Evolutionary conservation across 352 stramenopile genomes (phyloP), one percentile per base, ranked within the genome.

Genomic region (Hyaloperonospora arabidopsidis): DNA sequence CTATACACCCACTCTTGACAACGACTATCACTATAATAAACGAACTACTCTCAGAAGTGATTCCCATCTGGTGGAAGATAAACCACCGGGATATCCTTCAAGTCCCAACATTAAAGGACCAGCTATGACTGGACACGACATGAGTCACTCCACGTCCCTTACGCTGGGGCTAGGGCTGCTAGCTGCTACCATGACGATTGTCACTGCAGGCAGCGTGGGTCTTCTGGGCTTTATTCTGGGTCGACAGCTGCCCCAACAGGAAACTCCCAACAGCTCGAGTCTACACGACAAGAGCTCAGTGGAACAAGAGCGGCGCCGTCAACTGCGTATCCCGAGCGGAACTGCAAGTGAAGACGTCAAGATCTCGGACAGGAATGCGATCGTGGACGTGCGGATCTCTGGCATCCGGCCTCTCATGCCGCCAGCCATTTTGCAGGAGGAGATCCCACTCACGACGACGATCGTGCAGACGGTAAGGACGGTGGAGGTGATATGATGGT

Each of bases 351-450:
- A 91, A 52, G 77, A 93, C 49, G 78, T 91, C 41, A 86, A 86
- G 53, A 86, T 91, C 67, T 76, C 76, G 57, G 84, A 93, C 68
- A 91, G 86, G 65, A 80, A 89, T 46, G 70, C 79, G 5, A 88
- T 95, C 34, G 72, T 93, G 53, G 85, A 95, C 60, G 84, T 93
- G 59, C 85, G 85, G 61, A 93, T 95, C 59, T 79, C 74, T 38
- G 79, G 75, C 48, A 92, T 95, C 45, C 84, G 82, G 0, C 86
- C 86, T 59, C 75, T 95, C 23, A 83, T 95, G 49, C 81, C 86
- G n/a, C 86, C 86, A 0, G 86, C 86, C 50, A 88, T 84, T 54
- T 52, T 95, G 34, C 63, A 80, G 21, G 86, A 95, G 51, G 84
- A 95, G 73, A 89, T 95, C 45, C 80, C 84, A 32, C 67, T 90